These are phyloP conservation scores for Artomyces pyxidatus DNA, from an alignment of 768 basidiomycete species.

Conservation along the genomic window DNA sequence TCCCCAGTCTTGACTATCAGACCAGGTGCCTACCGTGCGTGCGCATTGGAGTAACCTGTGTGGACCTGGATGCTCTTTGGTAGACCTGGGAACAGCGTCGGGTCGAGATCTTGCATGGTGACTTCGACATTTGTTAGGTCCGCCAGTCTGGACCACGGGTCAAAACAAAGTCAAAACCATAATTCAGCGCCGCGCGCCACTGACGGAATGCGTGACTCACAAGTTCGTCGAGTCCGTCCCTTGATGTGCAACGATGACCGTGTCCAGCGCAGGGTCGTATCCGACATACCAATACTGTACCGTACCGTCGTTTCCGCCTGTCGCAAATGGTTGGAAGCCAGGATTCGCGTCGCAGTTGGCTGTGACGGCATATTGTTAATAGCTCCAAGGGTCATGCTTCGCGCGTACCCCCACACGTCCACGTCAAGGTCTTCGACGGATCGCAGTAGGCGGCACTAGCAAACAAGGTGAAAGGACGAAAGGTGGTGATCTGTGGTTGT, in stretches of 20 bases:
- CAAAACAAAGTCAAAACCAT: no score
- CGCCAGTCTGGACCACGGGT: slow-evolving; percentile 29
- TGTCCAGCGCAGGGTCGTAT: slow-evolving; percentile 40
- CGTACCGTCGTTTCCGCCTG: slow-evolving; percentile 36
- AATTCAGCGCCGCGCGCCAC: neutral
- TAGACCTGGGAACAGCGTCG: slow-evolving; percentile 49
- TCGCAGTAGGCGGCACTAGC: slow-evolving; percentile 44
- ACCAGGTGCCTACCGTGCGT: slow-evolving; percentile 23
- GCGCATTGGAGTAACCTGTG: slow-evolving; percentile 45
- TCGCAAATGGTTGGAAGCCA: slow-evolving; percentile 33
- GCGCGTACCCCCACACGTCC: slow-evolving; percentile 43
- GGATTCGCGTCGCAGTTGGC: slow-evolving; percentile 40
- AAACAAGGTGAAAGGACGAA: slow-evolving; percentile 40
- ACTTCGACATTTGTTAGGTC: slow-evolving; percentile 44
- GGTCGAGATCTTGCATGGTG: slow-evolving; percentile 29
- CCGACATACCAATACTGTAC: slow-evolving; percentile 45
- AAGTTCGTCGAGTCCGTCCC: slow-evolving; percentile 51
- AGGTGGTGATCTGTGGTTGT: slow-evolving; percentile 29
- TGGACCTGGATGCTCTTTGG: slow-evolving; percentile 37
- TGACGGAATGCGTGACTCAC: slow-evolving; percentile 25
- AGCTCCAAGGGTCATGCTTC: neutral
- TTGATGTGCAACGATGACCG: slow-evolving; percentile 53
- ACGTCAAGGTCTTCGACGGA: slow-evolving; percentile 33
- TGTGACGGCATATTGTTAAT: slow-evolving; percentile 10
- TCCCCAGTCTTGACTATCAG: neutral